Evolutionary conservation across 352 stramenopile species (phyloP), one percentile per base, ranked within the genome.

Genomic region (Globisporangium yorkense): DNA sequence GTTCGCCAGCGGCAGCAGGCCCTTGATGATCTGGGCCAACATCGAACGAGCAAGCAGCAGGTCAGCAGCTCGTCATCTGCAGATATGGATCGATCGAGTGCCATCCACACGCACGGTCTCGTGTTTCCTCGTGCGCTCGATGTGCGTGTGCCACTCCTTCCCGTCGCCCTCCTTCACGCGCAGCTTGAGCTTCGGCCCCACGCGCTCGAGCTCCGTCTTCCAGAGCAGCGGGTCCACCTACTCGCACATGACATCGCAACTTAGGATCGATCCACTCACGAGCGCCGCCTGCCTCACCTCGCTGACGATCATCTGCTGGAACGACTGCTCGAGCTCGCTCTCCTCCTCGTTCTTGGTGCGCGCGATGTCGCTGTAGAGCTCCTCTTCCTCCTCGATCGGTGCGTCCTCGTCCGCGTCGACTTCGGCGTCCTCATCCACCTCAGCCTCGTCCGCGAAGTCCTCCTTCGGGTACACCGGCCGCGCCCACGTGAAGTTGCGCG

Each of bases 261-360:
- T 21, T 46, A 18, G 6, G 10, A 55, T 18, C 31, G 24, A 27
- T 27, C 24, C 24, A 27, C 24, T 27, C 24, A 2, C 24, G 24
- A 27, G 24, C 24, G 24, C 24, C 24, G 24, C 33, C 33, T 37
- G 33, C 6, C 31, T 9, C 48, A 72, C 65, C 27, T 87, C 70
- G 59, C 81, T 89, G 53, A 90, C 63, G 70, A 93, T 93, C 78
- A 93, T 93, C 60, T 93, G 81, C 66, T 91, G 80, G 61, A 80
- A 86, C 37, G 78, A 89, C 57, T 89, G 75, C 57, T 92, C 81
- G 10, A 90, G 62, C 33, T 84, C 70, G 18, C 65, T 66, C 20
- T 82, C 70, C 21, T 89, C 72, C 18, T 65, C 66, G n/a, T 46
- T 62, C 20, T 82, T 72, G 10, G 68, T 62, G 21, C 63, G 69